phyloP scores from a whole-genome alignment of 805 yeast species.

The Tetrapisispora namnaoensis region DNA sequence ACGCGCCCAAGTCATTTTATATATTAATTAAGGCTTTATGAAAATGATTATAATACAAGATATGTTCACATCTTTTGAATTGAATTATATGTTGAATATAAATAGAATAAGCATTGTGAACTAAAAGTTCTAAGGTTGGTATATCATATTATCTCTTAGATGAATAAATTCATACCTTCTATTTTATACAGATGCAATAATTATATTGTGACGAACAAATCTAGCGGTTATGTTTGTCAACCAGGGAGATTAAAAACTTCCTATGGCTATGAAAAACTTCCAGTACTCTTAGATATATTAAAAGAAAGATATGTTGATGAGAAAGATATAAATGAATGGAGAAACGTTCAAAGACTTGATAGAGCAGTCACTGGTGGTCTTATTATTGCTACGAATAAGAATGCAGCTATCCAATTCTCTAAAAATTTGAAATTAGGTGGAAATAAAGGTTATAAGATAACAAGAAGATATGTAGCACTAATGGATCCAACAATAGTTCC shows the following conservation, averaged over 20 bases:
- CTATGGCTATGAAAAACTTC: neutral
- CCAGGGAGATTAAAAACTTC: slow-evolving; percentile 14
- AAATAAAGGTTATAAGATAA: slow-evolving; percentile 27
- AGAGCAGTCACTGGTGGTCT: slow-evolving; percentile 34
- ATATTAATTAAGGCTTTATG: too few species aligned
- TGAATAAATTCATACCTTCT: slow-evolving; percentile 1
- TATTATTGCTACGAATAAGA: slow-evolving; percentile 28
- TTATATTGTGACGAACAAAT: slow-evolving; percentile 30
- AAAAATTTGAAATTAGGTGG: slow-evolving; percentile 30
- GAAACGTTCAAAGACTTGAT: slow-evolving; percentile 33
- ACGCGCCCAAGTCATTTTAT: slow-evolving; percentile 1
- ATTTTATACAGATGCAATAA: slow-evolving; percentile 13
- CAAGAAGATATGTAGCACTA: slow-evolving; percentile 31
- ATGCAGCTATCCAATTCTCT: slow-evolving; percentile 27
- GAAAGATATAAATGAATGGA: slow-evolving; percentile 7
- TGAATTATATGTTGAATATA: too few species aligned
- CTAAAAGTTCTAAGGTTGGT: neutral
- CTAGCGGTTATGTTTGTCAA: slow-evolving; percentile 28
- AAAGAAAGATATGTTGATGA: slow-evolving; percentile 3
- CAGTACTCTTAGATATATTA: slow-evolving; percentile 15
- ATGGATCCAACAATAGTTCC: slow-evolving; percentile 3
- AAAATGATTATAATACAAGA: too few species aligned
- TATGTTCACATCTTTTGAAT: too few species aligned
- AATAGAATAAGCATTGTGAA: too few species aligned
- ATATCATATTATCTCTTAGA: neutral